A percentile compares a stretch with the other conserved stretches of the same genome.
These are phyloP conservation scores for Bassia scoparia DNA, from an alignment of 148 eudicot genomes.

Conservation along the genomic window DNA sequence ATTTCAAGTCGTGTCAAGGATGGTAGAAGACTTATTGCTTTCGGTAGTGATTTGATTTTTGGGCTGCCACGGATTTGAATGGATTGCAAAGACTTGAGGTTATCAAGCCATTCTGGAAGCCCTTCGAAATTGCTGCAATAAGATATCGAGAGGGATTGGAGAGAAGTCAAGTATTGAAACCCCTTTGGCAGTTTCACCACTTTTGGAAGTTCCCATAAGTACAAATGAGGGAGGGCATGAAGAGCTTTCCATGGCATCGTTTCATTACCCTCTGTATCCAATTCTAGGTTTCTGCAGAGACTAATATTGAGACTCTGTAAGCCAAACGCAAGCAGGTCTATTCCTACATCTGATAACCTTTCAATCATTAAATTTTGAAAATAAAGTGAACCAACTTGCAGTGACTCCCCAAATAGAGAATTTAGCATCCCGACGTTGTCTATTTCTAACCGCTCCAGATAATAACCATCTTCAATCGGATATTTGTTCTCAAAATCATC, in stretches of 20 bases:
- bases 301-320: too few species aligned
- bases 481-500: too few species aligned
- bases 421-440: too few species aligned
- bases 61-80: neutral
- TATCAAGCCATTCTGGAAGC: neutral
- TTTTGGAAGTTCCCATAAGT: neutral
- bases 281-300: too few species aligned
- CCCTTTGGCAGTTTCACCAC: constrained; percentile 15
- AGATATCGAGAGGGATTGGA: neutral
- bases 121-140: neutral
- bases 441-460: too few species aligned
- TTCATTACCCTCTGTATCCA: neutral
- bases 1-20: neutral
- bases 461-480: too few species aligned
- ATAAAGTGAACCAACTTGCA: too few species aligned
- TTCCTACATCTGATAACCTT: too few species aligned
- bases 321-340: too few species aligned
- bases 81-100: neutral
- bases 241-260: neutral
- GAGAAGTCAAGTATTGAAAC: constrained; percentile 17
- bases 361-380: too few species aligned
- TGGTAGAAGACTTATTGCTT: neutral
- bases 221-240: neutral
- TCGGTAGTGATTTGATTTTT: neutral
- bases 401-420: too few species aligned